Evolutionary conservation across 306 rosid genomes (phyloP).

Genomic region (Adenanthera pavonina): DNA sequence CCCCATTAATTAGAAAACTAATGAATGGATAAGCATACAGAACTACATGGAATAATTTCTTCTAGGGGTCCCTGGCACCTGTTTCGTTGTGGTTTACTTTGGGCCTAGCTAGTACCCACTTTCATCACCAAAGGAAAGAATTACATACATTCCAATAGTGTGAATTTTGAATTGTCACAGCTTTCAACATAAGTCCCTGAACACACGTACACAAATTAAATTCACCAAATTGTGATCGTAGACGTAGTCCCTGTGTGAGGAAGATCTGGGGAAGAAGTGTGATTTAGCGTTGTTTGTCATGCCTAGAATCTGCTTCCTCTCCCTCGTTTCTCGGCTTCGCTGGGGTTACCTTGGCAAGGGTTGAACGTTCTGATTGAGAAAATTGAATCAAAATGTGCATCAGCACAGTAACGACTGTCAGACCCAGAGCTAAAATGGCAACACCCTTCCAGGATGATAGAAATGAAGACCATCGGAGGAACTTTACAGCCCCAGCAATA

Average conservation of each 20-base stretch:
- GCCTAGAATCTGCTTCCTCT: conserved; percentile 14
- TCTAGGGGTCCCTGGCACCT: background rate
- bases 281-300: conserved; percentile 53
- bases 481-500: conserved; percentile 56
- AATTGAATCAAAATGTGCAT: conserved; percentile 78
- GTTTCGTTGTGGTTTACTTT: background rate
- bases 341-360: conserved; percentile 65
- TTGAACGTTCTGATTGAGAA: conserved; percentile 79
- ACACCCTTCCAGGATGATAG: conserved; percentile 79
- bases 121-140: background rate
- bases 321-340: conserved; percentile 44
- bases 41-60: conserved; percentile 23
- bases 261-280: conserved; percentile 28
- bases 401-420: conserved; percentile 61
- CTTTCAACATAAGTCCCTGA: conserved; percentile 29
- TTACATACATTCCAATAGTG: conserved; percentile 19
- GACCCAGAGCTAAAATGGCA: conserved; percentile 51
- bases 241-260: conserved; percentile 7
- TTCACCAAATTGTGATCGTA: conserved; percentile 32
- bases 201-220: conserved; percentile 18
- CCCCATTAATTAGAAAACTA: conserved; percentile 37
- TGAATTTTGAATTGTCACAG: conserved; percentile 36
- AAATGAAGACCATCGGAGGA: conserved; percentile 64
- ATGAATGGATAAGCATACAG: conserved; percentile 41
- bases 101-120: background rate